Percentiles rank a stretch among this genome's conserved stretches.
Evolutionary conservation across 192 early-diverging fungal genomes (phyloP).

Genomic region (Backusella macrospora): DNA sequence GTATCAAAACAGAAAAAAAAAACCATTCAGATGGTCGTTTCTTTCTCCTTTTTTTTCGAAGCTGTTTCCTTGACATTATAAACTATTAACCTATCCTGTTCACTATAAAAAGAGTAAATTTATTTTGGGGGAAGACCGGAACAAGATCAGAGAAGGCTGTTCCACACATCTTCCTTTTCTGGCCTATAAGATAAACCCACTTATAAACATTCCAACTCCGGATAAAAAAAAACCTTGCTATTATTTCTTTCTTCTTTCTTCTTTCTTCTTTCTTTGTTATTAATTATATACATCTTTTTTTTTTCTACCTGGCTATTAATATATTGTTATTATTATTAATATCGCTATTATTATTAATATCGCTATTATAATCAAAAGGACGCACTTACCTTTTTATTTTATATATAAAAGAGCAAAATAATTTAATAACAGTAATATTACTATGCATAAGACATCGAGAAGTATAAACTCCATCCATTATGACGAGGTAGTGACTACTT

Average conservation of each 20-base stretch:
- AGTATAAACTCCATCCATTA: conserved; percentile 6
- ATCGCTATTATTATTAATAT: not conserved
- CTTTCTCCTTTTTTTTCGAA: too few relatives aligned
- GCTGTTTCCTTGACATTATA: too few relatives aligned
- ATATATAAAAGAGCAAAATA: too few relatives aligned
- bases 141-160: not conserved
- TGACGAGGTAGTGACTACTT: conserved; percentile 15
- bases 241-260: too few relatives aligned
- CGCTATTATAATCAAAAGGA: not conserved
- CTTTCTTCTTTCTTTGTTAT: not conserved
- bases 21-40: too few relatives aligned
- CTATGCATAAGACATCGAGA: not conserved
- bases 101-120: not conserved
- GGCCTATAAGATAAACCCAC: not conserved
- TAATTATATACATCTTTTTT: not conserved
- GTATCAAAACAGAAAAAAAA: not conserved
- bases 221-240: not conserved
- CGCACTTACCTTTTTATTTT: too few relatives aligned
- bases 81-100: not conserved
- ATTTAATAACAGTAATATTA: not conserved
- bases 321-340: not conserved
- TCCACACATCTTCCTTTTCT: not conserved
- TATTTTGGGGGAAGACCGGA: conserved; percentile 1
- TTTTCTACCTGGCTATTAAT: not conserved
- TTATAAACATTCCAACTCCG: not conserved